Base-by-base conservation (phyloP, 306 rosid genomes). In the Inga laurina region DNA sequence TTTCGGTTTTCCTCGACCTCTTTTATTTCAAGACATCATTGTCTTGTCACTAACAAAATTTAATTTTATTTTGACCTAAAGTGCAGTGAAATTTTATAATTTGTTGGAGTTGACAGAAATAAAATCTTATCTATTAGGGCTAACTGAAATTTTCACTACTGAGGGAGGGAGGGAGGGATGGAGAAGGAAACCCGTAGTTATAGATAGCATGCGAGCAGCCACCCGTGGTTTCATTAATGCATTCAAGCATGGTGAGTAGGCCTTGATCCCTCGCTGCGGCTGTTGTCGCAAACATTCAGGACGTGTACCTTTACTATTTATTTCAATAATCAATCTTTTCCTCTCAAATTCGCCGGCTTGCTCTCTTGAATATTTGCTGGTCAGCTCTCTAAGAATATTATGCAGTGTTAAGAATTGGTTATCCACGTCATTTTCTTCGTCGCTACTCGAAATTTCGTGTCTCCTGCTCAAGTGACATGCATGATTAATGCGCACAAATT, bases 331-430 rank as follows among this genome's bases (percentile, higher is more conserved):
- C 51, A 87, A 64, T 78, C 87, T 86, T 61, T 35, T 61, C 78
- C 89, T 79, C 73, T 79, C 62, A 18, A 79, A 32, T 3, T 82
- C 61, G 10, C 34, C 84, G 46, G 65, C 59, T 16, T 52, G 59
- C 22, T 37, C 65, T 49, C 67, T 41, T 71, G 56, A 43, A 22
- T 57, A 21, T 21, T 18, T 48, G 35, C 73, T 82, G 11, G 91
- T 89, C 15, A 88, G 78, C 39, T 88, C 93, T 70, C 90, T 88
- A 18, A 87, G 86, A 72, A 85, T 68, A 73, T 81, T 85, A 74
- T 87, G 87, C 68, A 79, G 90, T 12, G 72, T 81, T 21, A 83
- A 48, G 5, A 79, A 87, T 79, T 87, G 82, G 44, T 85, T 82
- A 21, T 18, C 74, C 72, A 87, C 85, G 34, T 78, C 82, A 9